phyloP scores from a whole-genome alignment of 352 stramenopile species.

The Globisporangium echinulatum region DNA sequence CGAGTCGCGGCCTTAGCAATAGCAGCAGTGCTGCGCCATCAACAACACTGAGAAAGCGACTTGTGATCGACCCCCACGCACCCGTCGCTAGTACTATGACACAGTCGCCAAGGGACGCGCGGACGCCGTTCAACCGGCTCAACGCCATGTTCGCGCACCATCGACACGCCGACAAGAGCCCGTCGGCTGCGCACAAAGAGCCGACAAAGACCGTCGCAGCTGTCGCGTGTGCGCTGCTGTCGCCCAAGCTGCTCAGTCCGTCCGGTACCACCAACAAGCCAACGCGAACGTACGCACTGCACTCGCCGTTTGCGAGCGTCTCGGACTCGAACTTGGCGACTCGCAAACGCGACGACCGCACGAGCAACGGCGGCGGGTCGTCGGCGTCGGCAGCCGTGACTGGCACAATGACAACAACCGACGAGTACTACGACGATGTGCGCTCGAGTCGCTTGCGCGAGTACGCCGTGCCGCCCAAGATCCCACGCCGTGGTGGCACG shows the following conservation, averaged over 20 bases:
- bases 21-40: neutral
- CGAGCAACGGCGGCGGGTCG: conserved; percentile 1
- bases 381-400: neutral
- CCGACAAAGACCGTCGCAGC: conserved; percentile 4
- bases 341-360: conserved; percentile 9
- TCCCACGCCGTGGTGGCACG: neutral
- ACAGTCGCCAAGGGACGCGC: conserved; percentile 3
- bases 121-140: conserved; percentile 23
- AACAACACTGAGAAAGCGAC: conserved; percentile 16
- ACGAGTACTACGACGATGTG: conserved; percentile 4
- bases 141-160: conserved; percentile 27
- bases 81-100: neutral
- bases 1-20: neutral
- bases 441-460: conserved; percentile 10
- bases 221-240: conserved; percentile 6
- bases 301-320: conserved; percentile 3
- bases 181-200: conserved; percentile 12
- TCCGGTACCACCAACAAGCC: neutral
- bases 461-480: conserved; percentile 12
- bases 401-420: neutral
- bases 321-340: conserved; percentile 4
- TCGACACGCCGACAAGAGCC: conserved; percentile 25
- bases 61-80: conserved; percentile 24
- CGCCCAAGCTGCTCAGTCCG: conserved; percentile 2
- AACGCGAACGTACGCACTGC: neutral